Evolutionary conservation across 192 early-diverging fungal species (phyloP).

Genomic region (Umbelopsis ramanniana): DNA sequence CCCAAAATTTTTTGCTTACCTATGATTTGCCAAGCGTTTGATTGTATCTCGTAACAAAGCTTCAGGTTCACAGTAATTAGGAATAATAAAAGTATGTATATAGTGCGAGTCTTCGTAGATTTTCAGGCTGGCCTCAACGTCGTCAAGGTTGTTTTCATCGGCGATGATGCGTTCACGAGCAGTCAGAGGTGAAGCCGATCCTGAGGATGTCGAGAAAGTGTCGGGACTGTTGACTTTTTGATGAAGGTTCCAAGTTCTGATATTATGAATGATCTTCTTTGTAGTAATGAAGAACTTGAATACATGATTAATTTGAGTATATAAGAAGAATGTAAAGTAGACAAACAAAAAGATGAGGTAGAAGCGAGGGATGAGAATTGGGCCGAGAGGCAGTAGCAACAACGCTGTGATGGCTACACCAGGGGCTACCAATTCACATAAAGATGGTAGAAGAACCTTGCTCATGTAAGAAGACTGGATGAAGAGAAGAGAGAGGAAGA

Average conservation of each 20-base stretch:
- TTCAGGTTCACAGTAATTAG: constrained; percentile 73
- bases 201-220: neutral
- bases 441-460: constrained; percentile 23
- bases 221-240: constrained; percentile 24
- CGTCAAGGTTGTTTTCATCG: constrained; percentile 15
- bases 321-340: constrained; percentile 52
- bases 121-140: constrained; percentile 31
- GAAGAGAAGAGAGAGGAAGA: neutral
- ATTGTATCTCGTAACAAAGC: constrained; percentile 73
- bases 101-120: constrained; percentile 36
- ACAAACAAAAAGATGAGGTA: constrained; percentile 49
- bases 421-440: constrained; percentile 53
- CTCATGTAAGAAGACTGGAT: neutral
- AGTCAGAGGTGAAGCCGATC: constrained; percentile 2
- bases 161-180: constrained; percentile 8
- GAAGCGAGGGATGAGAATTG: constrained; percentile 45
- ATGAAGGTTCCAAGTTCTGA: constrained; percentile 41
- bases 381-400: constrained; percentile 45
- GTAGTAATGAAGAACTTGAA: constrained; percentile 52
- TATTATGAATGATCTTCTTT: constrained; percentile 42
- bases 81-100: constrained; percentile 70
- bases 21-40: constrained; percentile 65
- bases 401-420: constrained; percentile 42
- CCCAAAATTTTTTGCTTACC: constrained; percentile 46
- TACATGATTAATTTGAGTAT: constrained; percentile 50